Conservation (phyloP, 305 asterid species). For the Fraxinus sp. region DNA sequence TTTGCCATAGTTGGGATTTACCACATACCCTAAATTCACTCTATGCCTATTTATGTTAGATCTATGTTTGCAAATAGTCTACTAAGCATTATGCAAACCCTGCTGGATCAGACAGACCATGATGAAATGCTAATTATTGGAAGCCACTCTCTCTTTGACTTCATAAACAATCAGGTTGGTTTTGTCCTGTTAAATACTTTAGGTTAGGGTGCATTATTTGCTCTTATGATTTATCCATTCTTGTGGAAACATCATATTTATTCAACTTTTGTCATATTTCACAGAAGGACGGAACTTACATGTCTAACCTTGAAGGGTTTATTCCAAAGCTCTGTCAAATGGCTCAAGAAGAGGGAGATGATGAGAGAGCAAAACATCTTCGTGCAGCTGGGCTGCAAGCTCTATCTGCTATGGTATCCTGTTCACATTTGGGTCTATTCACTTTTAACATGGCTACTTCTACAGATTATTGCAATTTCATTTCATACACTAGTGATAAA, state of each 20-base stretch:
- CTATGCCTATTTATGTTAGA: conserved; percentile 47
- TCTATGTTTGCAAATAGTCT: conserved; percentile 89
- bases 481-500: neutral
- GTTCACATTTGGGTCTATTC: neutral
- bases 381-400: conserved; percentile 86
- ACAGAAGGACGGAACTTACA: conserved; percentile 89
- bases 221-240: conserved; percentile 15
- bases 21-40: neutral
- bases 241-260: conserved; percentile 18
- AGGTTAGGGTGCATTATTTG: neutral
- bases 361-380: conserved; percentile 53
- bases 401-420: conserved; percentile 84
- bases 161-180: conserved; percentile 91
- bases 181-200: conserved; percentile 4
- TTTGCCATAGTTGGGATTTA: neutral
- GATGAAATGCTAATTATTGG: conserved; percentile 81
- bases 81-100: conserved; percentile 65
- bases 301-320: conserved; percentile 91
- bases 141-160: conserved; percentile 87
- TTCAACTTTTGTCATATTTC: conserved; percentile 31
- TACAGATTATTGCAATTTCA: neutral
- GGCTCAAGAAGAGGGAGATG: conserved; percentile 91
- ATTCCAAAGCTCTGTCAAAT: conserved; percentile 90
- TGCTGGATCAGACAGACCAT: conserved; percentile 83
- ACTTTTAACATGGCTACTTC: neutral